Evolutionary conservation across 2,329 filamentous ascomycete species (phyloP).

Genomic region (Herpotrichia juniperi): DNA sequence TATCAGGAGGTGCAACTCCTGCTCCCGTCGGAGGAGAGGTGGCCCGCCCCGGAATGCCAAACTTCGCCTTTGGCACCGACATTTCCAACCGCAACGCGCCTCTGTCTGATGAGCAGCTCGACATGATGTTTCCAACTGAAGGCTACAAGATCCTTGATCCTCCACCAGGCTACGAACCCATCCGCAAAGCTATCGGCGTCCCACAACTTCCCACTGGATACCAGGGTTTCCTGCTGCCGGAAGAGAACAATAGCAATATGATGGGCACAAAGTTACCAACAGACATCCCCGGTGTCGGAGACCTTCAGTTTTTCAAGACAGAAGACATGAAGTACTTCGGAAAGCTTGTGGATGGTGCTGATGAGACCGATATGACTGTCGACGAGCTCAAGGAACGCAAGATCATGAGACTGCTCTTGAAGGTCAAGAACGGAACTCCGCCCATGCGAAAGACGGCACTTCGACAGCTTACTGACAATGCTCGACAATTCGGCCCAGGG

Average conservation of each 20-base stretch:
- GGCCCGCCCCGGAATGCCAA: slow-evolving; percentile 40
- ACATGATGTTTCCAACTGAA: slow-evolving; percentile 86
- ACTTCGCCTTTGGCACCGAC: slow-evolving; percentile 79
- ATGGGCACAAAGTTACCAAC: slow-evolving; percentile 91
- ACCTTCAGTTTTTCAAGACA: slow-evolving; percentile 96
- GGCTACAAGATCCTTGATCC: slow-evolving; percentile 92
- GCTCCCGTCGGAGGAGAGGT: slow-evolving; percentile 28
- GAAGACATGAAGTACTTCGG: slow-evolving; percentile 99
- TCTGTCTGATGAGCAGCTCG: slow-evolving; percentile 91
- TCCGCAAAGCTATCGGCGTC: slow-evolving; percentile 74
- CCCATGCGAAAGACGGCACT: slow-evolving; percentile 98
- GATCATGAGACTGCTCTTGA: slow-evolving; percentile 94
- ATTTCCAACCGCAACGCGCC: slow-evolving; percentile 79
- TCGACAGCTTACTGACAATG: slow-evolving; percentile 96
- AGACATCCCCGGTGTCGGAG: slow-evolving; percentile 93
- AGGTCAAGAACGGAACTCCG: slow-evolving; percentile 98
- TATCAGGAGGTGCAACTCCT: slow-evolving; percentile 2
- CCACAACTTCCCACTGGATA: slow-evolving; percentile 71
- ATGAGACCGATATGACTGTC: slow-evolving; percentile 89
- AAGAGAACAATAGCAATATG: slow-evolving; percentile 77
- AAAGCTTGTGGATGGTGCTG: slow-evolving; percentile 91
- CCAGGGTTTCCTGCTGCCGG: slow-evolving; percentile 95
- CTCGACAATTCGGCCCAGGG: slow-evolving; percentile 91
- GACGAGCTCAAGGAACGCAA: slow-evolving; percentile 98
- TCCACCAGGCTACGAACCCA: slow-evolving; percentile 88